Evolutionary conservation across 768 basidiomycete species (phyloP).

Genomic region (Hericium erinaceus): DNA sequence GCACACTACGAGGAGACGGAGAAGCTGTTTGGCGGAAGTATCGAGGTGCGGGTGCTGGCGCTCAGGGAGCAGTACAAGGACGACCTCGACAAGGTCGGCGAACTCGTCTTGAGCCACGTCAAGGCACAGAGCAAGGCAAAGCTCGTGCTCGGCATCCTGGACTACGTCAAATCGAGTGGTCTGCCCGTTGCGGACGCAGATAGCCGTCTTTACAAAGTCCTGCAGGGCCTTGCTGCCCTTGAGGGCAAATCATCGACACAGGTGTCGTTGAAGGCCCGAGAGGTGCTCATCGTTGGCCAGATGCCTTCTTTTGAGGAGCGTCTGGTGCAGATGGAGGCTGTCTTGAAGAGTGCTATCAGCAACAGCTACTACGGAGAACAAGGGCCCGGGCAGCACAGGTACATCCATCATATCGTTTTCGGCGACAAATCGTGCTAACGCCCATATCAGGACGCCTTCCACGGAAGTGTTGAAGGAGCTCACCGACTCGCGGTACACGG

Average conservation of each 20-base stretch:
- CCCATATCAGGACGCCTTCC: constrained; percentile 56
- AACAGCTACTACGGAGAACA: constrained; percentile 87
- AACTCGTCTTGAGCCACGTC: constrained; percentile 88
- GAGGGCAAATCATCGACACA: constrained; percentile 90
- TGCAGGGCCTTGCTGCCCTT: constrained; percentile 74
- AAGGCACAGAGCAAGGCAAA: constrained; percentile 91
- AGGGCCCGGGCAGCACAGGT: constrained; percentile 50
- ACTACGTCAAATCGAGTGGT: constrained; percentile 78
- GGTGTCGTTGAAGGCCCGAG: constrained; percentile 91
- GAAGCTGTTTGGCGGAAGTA: constrained; percentile 87
- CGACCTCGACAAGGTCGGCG: constrained; percentile 79
- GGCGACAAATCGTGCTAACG: background rate
- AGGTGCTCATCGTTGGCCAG: constrained; percentile 91
- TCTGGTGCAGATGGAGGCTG: constrained; percentile 85
- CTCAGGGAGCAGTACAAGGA: constrained; percentile 92
- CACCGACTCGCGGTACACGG: constrained; percentile 92
- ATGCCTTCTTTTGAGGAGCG: constrained; percentile 98
- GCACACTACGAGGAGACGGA: constrained; percentile 79
- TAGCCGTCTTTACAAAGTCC: constrained; percentile 60
- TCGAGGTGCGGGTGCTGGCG: constrained; percentile 84
- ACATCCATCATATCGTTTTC: background rate
- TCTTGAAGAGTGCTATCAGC: constrained; percentile 81
- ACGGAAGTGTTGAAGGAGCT: constrained; percentile 85
- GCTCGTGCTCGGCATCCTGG: constrained; percentile 76
- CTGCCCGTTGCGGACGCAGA: constrained; percentile 71